Evolutionary conservation across 2,329 filamentous ascomycete genomes (phyloP).

Genomic region (Teratosphaeria zuluensis): DNA sequence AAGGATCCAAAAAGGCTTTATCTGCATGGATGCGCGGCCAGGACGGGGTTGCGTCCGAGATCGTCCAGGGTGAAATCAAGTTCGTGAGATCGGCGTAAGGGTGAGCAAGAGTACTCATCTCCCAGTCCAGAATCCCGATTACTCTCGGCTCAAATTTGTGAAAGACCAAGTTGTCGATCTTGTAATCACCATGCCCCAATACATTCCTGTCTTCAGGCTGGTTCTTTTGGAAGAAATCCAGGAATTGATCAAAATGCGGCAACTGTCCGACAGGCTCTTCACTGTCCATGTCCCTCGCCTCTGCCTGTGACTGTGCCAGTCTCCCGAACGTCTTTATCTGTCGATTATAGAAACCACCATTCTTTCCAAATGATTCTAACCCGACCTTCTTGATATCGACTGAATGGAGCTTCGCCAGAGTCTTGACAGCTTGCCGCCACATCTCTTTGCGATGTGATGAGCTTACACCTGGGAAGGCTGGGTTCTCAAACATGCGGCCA

Average conservation of each 20-base stretch:
- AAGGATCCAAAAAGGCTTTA: constrained; percentile 13
- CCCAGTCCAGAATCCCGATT: constrained; percentile 94
- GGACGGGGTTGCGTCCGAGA: constrained; percentile 14
- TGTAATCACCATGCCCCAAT: constrained; percentile 91
- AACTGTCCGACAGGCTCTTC: constrained; percentile 67
- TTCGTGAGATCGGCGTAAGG: constrained; percentile 86
- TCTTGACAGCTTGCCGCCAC: constrained; percentile 77
- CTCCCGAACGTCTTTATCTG: constrained; percentile 75
- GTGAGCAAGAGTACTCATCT: constrained; percentile 97
- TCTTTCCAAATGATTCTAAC: constrained; percentile 63
- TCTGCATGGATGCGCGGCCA: constrained; percentile 19
- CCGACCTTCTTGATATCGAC: constrained; percentile 58
- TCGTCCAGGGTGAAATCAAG: constrained; percentile 35
- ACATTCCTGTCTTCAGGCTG: constrained; percentile 70
- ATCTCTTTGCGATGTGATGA: constrained; percentile 62
- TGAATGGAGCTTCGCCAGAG: constrained; percentile 75
- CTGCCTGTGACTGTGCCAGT: constrained; percentile 69
- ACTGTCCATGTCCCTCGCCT: constrained; percentile 66
- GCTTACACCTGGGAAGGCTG: constrained; percentile 63
- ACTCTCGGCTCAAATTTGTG: constrained; percentile 79
- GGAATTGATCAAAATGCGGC: constrained; percentile 71
- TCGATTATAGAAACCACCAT: constrained; percentile 69
- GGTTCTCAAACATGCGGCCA: constrained; percentile 86
- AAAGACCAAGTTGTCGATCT: constrained; percentile 60
- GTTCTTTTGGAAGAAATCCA: constrained; percentile 60